Percentiles rank a stretch among this genome's conserved stretches.
Conservation (phyloP, 129 eudicot species). For the Heracleum sosnowskyi region DNA sequence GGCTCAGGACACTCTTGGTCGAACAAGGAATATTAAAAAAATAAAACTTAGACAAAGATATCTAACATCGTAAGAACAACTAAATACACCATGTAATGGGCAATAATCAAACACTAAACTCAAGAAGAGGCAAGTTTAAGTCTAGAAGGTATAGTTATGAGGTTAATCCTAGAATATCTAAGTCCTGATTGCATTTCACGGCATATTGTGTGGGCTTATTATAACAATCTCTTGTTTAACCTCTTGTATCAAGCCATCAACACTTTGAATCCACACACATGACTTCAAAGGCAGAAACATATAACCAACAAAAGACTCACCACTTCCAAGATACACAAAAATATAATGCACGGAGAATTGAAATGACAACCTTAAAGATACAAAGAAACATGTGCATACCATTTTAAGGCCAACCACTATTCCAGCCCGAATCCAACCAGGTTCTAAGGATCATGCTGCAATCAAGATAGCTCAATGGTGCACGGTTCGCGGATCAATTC, state of each 20-base stretch:
- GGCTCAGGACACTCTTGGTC: not conserved
- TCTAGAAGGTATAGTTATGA: constrained; percentile 65
- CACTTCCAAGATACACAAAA: too few species aligned
- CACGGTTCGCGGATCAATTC: too few species aligned
- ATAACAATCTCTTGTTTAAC: constrained; percentile 84
- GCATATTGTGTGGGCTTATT: constrained; percentile 70
- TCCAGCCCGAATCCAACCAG: too few species aligned
- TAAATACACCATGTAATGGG: constrained; percentile 71
- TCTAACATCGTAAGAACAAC: constrained; percentile 72
- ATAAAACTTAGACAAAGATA: not conserved
- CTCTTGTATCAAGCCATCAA: constrained; percentile 72
- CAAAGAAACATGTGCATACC: too few species aligned
- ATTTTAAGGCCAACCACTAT: too few species aligned
- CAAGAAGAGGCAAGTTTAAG: constrained; percentile 39
- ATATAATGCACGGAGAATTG: too few species aligned
- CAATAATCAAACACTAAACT: constrained; percentile 75
- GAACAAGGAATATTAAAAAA: not conserved
- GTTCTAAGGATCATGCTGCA: too few species aligned
- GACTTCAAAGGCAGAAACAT: constrained; percentile 31
- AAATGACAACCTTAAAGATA: too few species aligned
- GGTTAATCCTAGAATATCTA: constrained; percentile 75
- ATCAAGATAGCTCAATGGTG: too few species aligned
- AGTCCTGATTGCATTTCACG: constrained; percentile 60
- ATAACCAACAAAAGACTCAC: too few species aligned
- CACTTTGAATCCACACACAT: constrained; percentile 74